phyloP scores from a whole-genome alignment of 805 yeast species.

The Kuraishia hungarica region DNA sequence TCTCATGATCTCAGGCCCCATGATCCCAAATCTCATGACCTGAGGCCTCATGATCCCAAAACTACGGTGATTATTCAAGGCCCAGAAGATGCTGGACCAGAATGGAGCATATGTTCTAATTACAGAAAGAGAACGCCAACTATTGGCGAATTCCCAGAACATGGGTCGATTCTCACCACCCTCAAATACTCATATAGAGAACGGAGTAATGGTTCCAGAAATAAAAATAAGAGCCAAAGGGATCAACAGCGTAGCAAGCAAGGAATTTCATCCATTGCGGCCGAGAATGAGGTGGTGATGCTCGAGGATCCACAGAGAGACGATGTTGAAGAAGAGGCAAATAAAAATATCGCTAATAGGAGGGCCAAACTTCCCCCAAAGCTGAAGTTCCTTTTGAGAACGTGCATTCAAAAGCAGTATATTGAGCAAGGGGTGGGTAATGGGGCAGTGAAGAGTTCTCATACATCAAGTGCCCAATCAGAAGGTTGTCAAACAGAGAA shows the following conservation, averaged over 20 bases:
- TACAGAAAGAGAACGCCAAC: constrained; percentile 37
- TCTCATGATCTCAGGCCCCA: no score
- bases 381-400: constrained; percentile 44
- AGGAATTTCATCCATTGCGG: background rate
- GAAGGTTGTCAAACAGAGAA: no score
- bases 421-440: constrained; percentile 26
- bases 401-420: constrained; percentile 47
- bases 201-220: constrained; percentile 12
- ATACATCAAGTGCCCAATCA: no score
- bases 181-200: constrained; percentile 5
- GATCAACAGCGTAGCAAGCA: background rate
- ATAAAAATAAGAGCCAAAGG: background rate
- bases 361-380: constrained; percentile 41
- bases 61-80: constrained; percentile 15
- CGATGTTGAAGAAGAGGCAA: constrained; percentile 1
- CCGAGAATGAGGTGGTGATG: constrained; percentile 1
- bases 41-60: background rate
- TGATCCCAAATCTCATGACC: no score
- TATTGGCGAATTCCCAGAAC: constrained; percentile 41
- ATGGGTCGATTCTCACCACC: constrained; percentile 21
- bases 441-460: no score
- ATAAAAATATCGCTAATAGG: constrained; percentile 10
- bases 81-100: constrained; percentile 36
- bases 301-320: background rate
- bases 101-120: constrained; percentile 39